Evolutionary conservation across 2,329 filamentous ascomycete species (phyloP), one percentile per base, ranked within the genome.

Genomic region (Aspergillus luchuensis): DNA sequence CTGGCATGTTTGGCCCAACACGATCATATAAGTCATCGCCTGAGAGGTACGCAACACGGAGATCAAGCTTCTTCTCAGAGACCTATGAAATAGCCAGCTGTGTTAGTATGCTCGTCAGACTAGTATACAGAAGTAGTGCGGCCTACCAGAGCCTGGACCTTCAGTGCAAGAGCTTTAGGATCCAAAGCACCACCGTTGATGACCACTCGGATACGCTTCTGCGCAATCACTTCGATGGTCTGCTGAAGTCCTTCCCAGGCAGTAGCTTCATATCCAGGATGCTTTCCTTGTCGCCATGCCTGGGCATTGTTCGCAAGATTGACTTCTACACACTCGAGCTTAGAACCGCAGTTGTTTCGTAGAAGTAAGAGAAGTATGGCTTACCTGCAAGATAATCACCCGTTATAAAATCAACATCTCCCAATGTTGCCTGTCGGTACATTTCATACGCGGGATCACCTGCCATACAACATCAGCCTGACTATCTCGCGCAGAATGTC

Each of bases 141-240:
- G 66, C 63, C 63, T 39, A 78, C 76, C 61, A 84, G 62, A 17
- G 76, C 67, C 4, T 76, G 70, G 0, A 80, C 74, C 58, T 80
- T 79, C 54, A 80, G 66, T 2, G 84, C 82, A 15, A 87, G 66
- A 0, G 80, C 82, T 59, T 77, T 76, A 0, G 85, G 85, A 59
- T 87, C 83, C 15, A 83, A 76, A 2, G 80, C 82, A 0, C 85
- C 85, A 2, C 85, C 85, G 64, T 87, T 86, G 58, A 85, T 75
- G 38, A 85, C 76, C 11, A 87, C 75, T 61, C 83, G 84, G 72
- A 86, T 86, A 0, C 76, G 68, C 61, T 83, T 80, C 52, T 80
- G 72, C 1, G 77, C 71, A 62, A 83, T 74, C 5, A 82, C 67
- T 4, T 80, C 72, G 3, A 86, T 76, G 0, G 76, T 78, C 66